These are phyloP conservation scores for Monosporascus sp. DNA, from an alignment of 2,329 filamentous ascomycete genomes.

Conservation along the genomic window DNA sequence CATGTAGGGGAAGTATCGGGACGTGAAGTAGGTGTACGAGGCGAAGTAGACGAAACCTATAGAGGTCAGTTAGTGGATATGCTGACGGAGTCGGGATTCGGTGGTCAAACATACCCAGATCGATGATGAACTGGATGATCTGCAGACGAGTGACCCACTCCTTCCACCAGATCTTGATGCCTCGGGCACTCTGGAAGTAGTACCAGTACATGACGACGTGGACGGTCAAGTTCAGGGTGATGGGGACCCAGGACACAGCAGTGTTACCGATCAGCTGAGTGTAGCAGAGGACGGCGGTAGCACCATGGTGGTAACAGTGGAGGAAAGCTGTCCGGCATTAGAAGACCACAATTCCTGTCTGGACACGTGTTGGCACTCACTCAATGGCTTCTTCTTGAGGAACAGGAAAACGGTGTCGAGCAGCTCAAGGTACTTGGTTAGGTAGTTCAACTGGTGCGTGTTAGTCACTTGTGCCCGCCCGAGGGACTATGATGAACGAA, in stretches of 20 bases:
- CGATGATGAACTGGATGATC: conserved; percentile 95
- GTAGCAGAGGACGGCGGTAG: conserved; percentile 95
- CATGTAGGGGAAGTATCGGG: conserved; percentile 79
- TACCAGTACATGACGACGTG: conserved; percentile 99
- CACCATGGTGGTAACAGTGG: conserved; percentile 98
- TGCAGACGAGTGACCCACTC: conserved; percentile 98
- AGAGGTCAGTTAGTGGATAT: conserved; percentile 15
- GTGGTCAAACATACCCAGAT: conserved; percentile 64
- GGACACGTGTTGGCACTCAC: conserved; percentile 37
- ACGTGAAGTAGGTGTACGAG: conserved; percentile 97
- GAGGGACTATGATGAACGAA: not conserved
- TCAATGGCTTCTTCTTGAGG: conserved; percentile 98
- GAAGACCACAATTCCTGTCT: not conserved
- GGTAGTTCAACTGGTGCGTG: conserved; percentile 75
- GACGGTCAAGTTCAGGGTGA: conserved; percentile 85
- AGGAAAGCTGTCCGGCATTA: conserved; percentile 63
- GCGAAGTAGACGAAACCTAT: conserved; percentile 96
- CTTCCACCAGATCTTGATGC: conserved; percentile 98
- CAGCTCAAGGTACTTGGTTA: conserved; percentile 95
- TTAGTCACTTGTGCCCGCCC: conserved; percentile 28
- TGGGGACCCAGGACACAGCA: conserved; percentile 90
- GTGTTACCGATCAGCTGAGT: conserved; percentile 92
- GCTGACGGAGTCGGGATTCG: not conserved
- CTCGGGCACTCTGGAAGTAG: conserved; percentile 98
- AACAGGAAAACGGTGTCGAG: conserved; percentile 95